phyloP scores from a whole-genome alignment of 228 moss, liverwort and hornwort genomes.

The Sphagnum magellanicum region DNA sequence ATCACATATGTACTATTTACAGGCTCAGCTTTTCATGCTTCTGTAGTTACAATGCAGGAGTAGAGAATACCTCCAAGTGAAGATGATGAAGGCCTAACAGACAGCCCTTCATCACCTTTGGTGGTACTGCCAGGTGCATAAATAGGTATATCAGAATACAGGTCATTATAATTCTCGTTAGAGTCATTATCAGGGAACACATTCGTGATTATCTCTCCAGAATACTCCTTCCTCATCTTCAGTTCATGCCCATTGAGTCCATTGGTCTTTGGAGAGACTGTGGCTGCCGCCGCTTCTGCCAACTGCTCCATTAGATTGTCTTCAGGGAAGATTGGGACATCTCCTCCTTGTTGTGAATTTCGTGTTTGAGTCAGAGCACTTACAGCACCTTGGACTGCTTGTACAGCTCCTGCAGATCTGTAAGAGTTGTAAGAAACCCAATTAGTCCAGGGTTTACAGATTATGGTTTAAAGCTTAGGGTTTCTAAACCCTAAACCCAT shows the following conservation, averaged over 20 bases:
- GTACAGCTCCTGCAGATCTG: constrained; percentile 82
- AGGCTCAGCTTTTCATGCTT: no score
- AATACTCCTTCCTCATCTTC: constrained; percentile 41
- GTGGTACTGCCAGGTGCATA: constrained; percentile 20
- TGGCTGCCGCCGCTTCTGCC: constrained; percentile 4
- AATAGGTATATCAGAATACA: constrained; percentile 18
- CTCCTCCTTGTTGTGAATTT: constrained; percentile 41
- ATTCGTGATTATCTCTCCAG: constrained; percentile 42
- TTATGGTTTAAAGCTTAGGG: no score
- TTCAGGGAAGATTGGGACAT: constrained; percentile 23
- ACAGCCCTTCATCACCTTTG: constrained; percentile 23
- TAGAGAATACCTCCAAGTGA: constrained; percentile 27
- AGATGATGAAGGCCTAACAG: constrained; percentile 33
- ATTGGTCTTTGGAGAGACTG: constrained; percentile 26
- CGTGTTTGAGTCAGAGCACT: constrained; percentile 42
- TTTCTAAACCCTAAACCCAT: no score
- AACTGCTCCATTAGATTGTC: constrained; percentile 19
- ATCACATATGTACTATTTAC: no score
- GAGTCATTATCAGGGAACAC: constrained; percentile 35
- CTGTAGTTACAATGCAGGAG: no score
- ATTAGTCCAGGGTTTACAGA: no score
- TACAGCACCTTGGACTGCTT: constrained; percentile 50
- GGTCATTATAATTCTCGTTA: constrained; percentile 20
- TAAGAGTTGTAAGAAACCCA: background rate
- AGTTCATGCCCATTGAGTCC: constrained; percentile 16